Base-by-base conservation (phyloP, 2,329 filamentous ascomycete genomes). In the Phaeosphaeria sp. region DNA sequence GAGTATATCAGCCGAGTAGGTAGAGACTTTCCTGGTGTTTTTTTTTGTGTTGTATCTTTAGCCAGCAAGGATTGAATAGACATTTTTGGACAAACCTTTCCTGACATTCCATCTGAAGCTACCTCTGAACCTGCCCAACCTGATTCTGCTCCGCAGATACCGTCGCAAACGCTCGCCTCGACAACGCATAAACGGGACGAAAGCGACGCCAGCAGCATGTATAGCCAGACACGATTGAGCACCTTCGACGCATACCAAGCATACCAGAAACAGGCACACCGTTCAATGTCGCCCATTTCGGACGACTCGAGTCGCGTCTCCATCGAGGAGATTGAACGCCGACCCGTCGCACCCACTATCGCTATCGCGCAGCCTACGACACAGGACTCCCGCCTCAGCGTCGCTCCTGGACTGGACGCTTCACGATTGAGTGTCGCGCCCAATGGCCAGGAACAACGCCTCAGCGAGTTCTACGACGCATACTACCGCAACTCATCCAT, bases 381-480 rank as follows among this genome's bases (percentile, higher is more conserved):
- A 55, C 36, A 61, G 63, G 68, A 72, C 40, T 52, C 67, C 1
- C 66, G 72, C n/a, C 65, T 77, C 49, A 76, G 74, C 62, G 74
- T 21, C 17, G 24, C 25, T 20, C 24, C 46, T 20, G 25, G 15
- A 11, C 7, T 13, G 9, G n/a, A 33, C 46, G 25, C 25, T 6
- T 49, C 46, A 33, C 46, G 46, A 4, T 13, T 49, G 24, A 49
- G 46, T 13, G 25, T 46, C 8, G 25, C 46, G 15, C 44, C 44
- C 2, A 48, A 49, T n/a, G 33, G 46, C 7, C 46, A 55, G n/a
- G 52, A 55, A 13, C 39, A 67, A 2, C 69, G 73, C 18, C 64
- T 77, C 47, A 77, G 74, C 63, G 76, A 78, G n/a, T 76, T 78
- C 61, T 77, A 75, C 66, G 75, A 77, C 21, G 71, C 74, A 0